Percentiles rank a stretch among this genome's conserved stretches.
These are phyloP conservation scores for Sporobolomyces roseus DNA, from an alignment of 768 basidiomycete genomes.

Conservation along the genomic window DNA sequence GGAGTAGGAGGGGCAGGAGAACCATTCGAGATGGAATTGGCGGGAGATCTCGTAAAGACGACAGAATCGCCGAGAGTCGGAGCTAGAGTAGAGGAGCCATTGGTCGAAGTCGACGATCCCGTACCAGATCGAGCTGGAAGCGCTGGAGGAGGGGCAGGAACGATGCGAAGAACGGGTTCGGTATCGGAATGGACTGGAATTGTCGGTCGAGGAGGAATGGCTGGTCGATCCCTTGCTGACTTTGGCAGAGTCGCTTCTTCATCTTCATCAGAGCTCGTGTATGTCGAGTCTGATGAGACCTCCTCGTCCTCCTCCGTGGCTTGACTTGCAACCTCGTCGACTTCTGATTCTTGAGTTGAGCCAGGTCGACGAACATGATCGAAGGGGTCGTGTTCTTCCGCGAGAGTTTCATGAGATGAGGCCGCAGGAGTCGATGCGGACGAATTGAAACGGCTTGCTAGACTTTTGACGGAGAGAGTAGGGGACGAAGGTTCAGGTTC, in stretches of 20 bases:
- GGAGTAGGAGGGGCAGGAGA: conserved; percentile 3
- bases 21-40: conserved; percentile 9
- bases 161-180: background rate
- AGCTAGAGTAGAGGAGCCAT: background rate
- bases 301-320: background rate
- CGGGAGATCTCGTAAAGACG: conserved; percentile 3
- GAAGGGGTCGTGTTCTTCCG: background rate
- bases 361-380: background rate
- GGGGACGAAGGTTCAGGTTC: background rate
- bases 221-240: background rate
- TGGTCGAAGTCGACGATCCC: conserved; percentile 1
- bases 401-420: background rate
- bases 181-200: background rate
- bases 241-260: background rate
- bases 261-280: conserved; percentile 15
- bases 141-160: background rate
- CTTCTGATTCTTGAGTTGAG: background rate
- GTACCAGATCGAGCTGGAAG: conserved; percentile 13
- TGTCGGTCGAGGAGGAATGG: conserved; percentile 25
- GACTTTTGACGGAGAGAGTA: conserved; percentile 10
- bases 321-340: background rate
- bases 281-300: background rate
- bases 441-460: conserved; percentile 24
- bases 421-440: background rate
- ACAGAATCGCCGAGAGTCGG: background rate